A percentile compares a stretch with the other conserved stretches of the same genome.
These are phyloP conservation scores for Phylloporus rhodoxanthus DNA, from an alignment of 768 basidiomycete genomes.

Conservation along the genomic window DNA sequence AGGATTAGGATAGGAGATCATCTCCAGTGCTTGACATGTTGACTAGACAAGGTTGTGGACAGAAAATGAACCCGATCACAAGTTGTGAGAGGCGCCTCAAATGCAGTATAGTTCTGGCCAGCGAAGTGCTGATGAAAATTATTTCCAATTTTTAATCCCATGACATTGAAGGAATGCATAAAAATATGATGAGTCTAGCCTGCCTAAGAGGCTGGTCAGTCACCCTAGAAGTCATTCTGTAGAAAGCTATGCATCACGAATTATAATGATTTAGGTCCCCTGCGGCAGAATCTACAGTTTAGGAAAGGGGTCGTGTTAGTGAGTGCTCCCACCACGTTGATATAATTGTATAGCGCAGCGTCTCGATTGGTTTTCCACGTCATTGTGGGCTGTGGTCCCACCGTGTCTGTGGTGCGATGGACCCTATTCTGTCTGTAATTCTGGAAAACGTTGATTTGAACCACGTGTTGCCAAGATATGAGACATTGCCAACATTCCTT, in stretches of 20 bases:
- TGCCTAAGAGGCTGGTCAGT: not conserved
- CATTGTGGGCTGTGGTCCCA: slow-evolving; percentile 51
- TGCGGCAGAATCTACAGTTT: slow-evolving; percentile 45
- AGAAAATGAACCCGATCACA: not conserved
- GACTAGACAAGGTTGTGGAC: not conserved
- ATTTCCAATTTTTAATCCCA: not conserved
- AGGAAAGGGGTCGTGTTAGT: slow-evolving; percentile 45
- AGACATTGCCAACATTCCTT: slow-evolving; percentile 7
- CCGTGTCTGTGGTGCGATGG: slow-evolving; percentile 41
- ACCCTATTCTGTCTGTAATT: slow-evolving; percentile 45
- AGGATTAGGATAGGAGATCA: not conserved
- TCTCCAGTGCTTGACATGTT: not conserved
- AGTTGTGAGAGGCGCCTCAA: slow-evolving; percentile 30
- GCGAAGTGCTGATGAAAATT: not conserved
- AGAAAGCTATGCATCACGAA: too few relatives aligned
- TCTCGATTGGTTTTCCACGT: slow-evolving; percentile 41
- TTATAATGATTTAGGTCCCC: slow-evolving; percentile 32
- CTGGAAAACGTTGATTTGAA: slow-evolving; percentile 40
- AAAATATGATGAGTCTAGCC: not conserved
- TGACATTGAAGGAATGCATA: not conserved
- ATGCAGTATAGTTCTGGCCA: not conserved
- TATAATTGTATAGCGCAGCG: slow-evolving; percentile 32
- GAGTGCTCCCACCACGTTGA: slow-evolving; percentile 39
- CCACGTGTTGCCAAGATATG: slow-evolving; percentile 39
- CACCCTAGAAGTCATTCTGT: not conserved